Conservation (phyloP, 306 rosid genomes). For the Vicia villosa region DNA sequence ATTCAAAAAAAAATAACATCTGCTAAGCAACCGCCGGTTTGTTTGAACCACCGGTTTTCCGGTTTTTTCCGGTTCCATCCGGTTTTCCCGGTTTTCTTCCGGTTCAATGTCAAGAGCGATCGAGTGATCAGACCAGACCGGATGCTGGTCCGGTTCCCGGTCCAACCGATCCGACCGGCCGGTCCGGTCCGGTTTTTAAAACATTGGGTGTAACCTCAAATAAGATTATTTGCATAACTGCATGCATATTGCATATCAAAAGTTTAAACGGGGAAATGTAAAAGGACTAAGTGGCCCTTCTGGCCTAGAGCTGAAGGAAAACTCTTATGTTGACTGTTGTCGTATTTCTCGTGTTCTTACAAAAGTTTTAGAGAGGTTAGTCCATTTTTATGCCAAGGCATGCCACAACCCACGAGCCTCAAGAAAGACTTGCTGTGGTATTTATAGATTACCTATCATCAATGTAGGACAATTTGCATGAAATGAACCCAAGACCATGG, state of each 20-base stretch:
- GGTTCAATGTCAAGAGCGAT: too few species aligned
- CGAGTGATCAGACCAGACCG: too few species aligned
- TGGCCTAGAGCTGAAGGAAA: background rate
- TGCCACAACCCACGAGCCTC: background rate
- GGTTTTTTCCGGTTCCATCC: too few species aligned
- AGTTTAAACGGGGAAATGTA: background rate
- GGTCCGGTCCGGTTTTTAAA: too few species aligned
- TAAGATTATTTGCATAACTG: conserved; percentile 2
- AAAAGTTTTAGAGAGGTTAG: background rate
- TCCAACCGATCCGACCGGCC: too few species aligned
- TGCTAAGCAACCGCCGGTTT: too few species aligned
- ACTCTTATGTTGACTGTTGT: conserved; percentile 1
- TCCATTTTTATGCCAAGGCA: background rate
- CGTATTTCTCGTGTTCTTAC: background rate
- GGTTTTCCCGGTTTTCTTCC: too few species aligned
- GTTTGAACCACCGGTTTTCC: too few species aligned
- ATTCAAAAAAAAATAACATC: too few species aligned
- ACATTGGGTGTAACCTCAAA: background rate
- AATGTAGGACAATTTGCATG: background rate
- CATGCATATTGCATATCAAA: background rate
- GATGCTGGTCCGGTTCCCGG: too few species aligned
- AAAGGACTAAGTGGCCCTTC: background rate
- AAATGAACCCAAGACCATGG: background rate
- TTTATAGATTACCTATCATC: background rate
- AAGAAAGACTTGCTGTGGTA: conserved; percentile 1